Base-by-base conservation (phyloP, 352 stramenopile species). In the Elongisporangium prolatum region DNA sequence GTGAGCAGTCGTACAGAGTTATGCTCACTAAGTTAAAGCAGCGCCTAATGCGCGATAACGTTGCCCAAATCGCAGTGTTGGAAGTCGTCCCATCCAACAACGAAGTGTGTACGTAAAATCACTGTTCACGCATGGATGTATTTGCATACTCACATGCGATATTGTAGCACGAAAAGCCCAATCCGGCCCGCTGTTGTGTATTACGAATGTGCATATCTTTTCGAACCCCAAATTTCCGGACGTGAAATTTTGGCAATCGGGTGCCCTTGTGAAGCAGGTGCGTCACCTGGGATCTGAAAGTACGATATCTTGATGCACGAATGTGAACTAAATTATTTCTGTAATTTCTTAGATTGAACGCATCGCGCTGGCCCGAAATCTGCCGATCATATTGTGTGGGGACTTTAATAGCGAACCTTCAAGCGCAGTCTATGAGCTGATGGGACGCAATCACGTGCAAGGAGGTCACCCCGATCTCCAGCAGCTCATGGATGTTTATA, bases 401-500 rank as follows among this genome's bases (percentile, higher is more conserved):
- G 97, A 99, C 68, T 99, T 99, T 67, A 99, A 99, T 81, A 98
- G 88, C 60, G 97, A 98, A 61, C 96, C 97, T 37, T 81, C 89
- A 54, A 98, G 89, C 60, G 91, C 95, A 18, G 97, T 99, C 48
- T 99, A 99, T 74, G 91, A 98, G 69, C 90, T 99, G 53, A 88
- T 99, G 70, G 94, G 86, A 64, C 89, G 74, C 22, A 93, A 95
- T 53, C 85, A 95, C 57, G 74, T 93, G 21, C 65, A 70, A n/a
- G 64, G 79, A 13, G 86, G 97, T 57, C 96, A 99, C 62, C 86
- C 90, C 7, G 95, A 98, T 61, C 80, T 97, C 21, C 84, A 91
- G n/a, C 82, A 98, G 17, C 69, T 96, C 22, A 52, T 88, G 72
- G 84, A 92, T 54, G 75, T 97, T 51, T 83, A 92, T 50, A 72